phyloP scores from a whole-genome alignment of 2,329 filamentous ascomycete genomes.

The Aspergillus pseudoviridinutans region DNA sequence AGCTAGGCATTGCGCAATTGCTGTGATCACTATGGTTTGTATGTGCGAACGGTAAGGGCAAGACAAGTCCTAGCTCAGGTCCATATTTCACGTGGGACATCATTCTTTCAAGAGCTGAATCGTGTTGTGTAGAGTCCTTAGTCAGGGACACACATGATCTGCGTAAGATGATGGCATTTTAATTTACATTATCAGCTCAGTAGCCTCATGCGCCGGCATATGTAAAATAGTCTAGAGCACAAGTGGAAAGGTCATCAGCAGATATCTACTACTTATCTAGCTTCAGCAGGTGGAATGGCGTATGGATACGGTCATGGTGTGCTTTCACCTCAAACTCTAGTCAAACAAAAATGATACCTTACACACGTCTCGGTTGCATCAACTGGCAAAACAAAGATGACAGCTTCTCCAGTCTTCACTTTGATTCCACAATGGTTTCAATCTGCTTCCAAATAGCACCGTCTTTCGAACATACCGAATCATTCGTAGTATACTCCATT shows the following conservation, averaged over 20 bases:
- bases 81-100: neutral
- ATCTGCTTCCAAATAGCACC: neutral
- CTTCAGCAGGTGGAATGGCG: too few relatives aligned
- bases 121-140: neutral
- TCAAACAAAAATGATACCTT: neutral
- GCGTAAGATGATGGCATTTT: too few relatives aligned
- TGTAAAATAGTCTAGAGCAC: neutral
- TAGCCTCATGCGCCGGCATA: neutral
- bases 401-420: neutral
- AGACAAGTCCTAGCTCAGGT: neutral
- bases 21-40: neutral
- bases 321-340: neutral
- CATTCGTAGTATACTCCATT: neutral
- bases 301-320: neutral
- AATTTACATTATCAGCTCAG: too few relatives aligned
- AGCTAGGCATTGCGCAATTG: neutral
- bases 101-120: neutral
- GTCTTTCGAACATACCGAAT: neutral
- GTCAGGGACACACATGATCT: too few relatives aligned
- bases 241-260: neutral
- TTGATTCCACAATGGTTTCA: neutral
- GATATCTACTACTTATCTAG: neutral
- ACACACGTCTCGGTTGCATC: neutral
- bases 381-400: neutral
- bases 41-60: neutral